Conservation (phyloP, 768 basidiomycete genomes). For the Leccinum arenicola region DNA sequence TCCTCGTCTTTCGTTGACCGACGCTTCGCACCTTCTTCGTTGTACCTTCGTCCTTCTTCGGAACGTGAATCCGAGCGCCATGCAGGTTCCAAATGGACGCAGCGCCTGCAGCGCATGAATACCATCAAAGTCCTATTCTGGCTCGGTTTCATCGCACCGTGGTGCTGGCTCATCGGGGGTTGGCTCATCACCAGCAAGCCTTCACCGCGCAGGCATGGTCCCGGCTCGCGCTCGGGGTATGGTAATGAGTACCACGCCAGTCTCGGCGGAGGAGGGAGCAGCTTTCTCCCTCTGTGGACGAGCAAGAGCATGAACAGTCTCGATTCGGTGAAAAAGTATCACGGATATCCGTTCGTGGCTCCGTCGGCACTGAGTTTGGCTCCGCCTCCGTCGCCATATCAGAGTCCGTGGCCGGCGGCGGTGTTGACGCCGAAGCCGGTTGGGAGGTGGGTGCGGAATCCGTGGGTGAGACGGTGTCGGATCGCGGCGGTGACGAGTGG, state of each 20-base stretch:
- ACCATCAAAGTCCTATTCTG: constrained; percentile 66
- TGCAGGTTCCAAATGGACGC: constrained; percentile 13
- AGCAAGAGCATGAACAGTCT: constrained; percentile 42
- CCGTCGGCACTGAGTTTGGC: constrained; percentile 40
- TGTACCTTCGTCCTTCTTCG: constrained; percentile 35
- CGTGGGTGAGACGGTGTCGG: constrained; percentile 47
- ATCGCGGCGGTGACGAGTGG: constrained; percentile 61
- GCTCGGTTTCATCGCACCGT: constrained; percentile 69
- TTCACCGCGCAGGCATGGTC: constrained; percentile 13
- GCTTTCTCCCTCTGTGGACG: constrained; percentile 27
- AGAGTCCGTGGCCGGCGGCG: constrained; percentile 15
- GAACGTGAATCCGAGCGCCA: constrained; percentile 31
- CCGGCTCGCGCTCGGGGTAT: neutral
- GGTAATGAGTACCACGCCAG: constrained; percentile 17
- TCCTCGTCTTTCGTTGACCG: constrained; percentile 53
- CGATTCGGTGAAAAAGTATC: constrained; percentile 43
- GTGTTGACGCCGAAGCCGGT: constrained; percentile 22
- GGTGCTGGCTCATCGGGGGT: constrained; percentile 75
- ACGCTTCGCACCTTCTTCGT: constrained; percentile 46
- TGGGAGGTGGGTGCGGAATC: constrained; percentile 26
- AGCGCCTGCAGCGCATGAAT: constrained; percentile 14
- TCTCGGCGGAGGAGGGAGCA: constrained; percentile 43
- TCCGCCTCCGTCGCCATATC: constrained; percentile 26
- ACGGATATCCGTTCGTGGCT: constrained; percentile 59
- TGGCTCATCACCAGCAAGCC: constrained; percentile 48